phyloP scores from a whole-genome alignment of 805 yeast species.

The Saccharomycopsis sp. region DNA sequence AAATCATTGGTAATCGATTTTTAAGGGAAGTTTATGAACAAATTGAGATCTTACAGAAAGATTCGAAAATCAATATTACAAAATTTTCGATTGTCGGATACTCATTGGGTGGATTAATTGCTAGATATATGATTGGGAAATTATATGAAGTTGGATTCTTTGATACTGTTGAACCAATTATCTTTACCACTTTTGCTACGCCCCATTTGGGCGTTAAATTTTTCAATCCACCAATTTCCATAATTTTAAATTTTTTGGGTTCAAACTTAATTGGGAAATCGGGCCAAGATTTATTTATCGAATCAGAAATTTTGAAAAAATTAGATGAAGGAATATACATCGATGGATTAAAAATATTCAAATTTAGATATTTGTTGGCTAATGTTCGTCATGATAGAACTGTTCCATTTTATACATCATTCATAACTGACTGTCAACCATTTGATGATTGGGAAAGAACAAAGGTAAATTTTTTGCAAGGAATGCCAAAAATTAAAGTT shows the following conservation, averaged over 20 bases:
- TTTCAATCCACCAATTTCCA: constrained; percentile 30
- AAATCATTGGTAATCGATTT: constrained; percentile 62
- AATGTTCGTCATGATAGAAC: constrained; percentile 79
- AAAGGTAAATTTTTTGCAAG: constrained; percentile 41
- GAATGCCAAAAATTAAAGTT: constrained; percentile 30
- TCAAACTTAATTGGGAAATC: constrained; percentile 52
- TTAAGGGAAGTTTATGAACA: constrained; percentile 53
- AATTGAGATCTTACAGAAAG: constrained; percentile 31
- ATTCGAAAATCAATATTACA: constrained; percentile 31
- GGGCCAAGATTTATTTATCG: constrained; percentile 68
- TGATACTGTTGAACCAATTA: constrained; percentile 49
- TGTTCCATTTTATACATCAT: constrained; percentile 82
- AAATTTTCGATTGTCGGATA: constrained; percentile 79
- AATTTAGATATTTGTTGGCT: constrained; percentile 55
- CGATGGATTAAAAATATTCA: constrained; percentile 51
- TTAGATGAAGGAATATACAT: constrained; percentile 44
- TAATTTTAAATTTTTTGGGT: constrained; percentile 44
- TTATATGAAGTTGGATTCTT: constrained; percentile 49
- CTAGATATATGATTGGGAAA: constrained; percentile 76
- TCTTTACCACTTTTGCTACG: constrained; percentile 67
- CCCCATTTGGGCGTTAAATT: constrained; percentile 64
- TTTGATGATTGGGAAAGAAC: constrained; percentile 52
- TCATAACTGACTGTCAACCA: constrained; percentile 66
- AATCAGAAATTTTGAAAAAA: constrained; percentile 39
- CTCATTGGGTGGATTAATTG: constrained; percentile 81